phyloP scores from a whole-genome alignment of 805 yeast genomes.

The Grigorovia humatica region DNA sequence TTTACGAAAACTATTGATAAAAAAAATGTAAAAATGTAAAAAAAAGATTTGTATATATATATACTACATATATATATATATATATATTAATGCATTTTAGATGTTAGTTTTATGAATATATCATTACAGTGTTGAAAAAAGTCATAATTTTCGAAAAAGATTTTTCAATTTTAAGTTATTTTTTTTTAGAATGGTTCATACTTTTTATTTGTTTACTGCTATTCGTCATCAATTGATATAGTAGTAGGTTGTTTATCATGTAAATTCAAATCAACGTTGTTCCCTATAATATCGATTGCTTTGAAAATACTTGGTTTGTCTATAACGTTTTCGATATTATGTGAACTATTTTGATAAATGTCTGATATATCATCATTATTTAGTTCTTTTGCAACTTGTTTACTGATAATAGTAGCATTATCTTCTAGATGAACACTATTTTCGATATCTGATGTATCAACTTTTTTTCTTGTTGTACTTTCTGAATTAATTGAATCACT shows the following conservation, averaged over 20 bases:
- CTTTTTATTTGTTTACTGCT: too few relatives aligned
- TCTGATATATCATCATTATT: slow-evolving; percentile 1
- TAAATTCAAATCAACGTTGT: too few relatives aligned
- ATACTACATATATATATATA: not conserved
- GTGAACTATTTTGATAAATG: not conserved
- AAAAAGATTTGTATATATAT: not conserved
- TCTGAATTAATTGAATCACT: not conserved
- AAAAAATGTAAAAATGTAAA: not conserved
- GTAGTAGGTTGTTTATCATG: not conserved
- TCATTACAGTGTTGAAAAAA: not conserved
- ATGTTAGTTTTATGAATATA: not conserved
- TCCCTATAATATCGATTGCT: not conserved
- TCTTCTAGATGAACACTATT: slow-evolving; percentile 11
- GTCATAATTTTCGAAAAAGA: too few relatives aligned
- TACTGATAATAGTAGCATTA: not conserved
- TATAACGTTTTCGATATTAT: not conserved
- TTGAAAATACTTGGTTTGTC: not conserved
- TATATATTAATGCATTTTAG: not conserved
- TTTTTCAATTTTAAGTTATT: too few relatives aligned
- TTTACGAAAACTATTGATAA: too few relatives aligned
- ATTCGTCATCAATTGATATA: not conserved
- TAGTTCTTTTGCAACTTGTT: slow-evolving; percentile 1
- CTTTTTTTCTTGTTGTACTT: not conserved
- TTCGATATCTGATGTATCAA: slow-evolving; percentile 15
- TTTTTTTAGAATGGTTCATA: too few relatives aligned